These are phyloP conservation scores for Pelagophyceae sp. DNA, from an alignment of 352 stramenopile genomes.

Conservation along the genomic window DNA sequence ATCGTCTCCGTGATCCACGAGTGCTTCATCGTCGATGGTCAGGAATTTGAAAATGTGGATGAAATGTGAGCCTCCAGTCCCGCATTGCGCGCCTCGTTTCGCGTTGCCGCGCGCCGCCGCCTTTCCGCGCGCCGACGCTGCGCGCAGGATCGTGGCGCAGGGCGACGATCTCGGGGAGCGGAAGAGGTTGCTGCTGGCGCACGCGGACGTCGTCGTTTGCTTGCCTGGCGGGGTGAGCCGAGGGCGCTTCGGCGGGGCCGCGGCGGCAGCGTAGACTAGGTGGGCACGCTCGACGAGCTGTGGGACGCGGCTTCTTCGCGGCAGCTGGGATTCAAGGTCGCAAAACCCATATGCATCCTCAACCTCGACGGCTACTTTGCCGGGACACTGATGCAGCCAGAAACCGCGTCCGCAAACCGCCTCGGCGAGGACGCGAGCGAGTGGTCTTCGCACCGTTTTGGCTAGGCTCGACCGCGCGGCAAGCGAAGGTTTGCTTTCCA, in stretches of 20 bases:
- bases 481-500: neutral
- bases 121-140: neutral
- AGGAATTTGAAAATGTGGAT: neutral
- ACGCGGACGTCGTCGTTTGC: neutral
- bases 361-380: conserved; percentile 14
- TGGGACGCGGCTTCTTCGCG: neutral
- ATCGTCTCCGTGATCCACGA: conserved; percentile 21
- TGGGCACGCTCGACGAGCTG: conserved; percentile 17
- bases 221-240: neutral
- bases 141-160: neutral
- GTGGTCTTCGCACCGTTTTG: no score
- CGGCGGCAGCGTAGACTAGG: neutral
- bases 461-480: neutral
- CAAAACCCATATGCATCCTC: neutral
- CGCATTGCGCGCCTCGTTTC: neutral
- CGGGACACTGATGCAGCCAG: neutral
- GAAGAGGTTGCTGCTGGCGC: neutral
- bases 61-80: neutral
- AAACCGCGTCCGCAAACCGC: no score
- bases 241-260: no score
- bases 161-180: conserved; percentile 16
- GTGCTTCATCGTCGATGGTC: conserved; percentile 8
- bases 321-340: neutral
- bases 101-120: neutral
- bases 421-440: no score